Evolutionary conservation across 768 basidiomycete species (phyloP), one percentile per base, ranked within the genome.

Genomic region (Agrocybe praecox): DNA sequence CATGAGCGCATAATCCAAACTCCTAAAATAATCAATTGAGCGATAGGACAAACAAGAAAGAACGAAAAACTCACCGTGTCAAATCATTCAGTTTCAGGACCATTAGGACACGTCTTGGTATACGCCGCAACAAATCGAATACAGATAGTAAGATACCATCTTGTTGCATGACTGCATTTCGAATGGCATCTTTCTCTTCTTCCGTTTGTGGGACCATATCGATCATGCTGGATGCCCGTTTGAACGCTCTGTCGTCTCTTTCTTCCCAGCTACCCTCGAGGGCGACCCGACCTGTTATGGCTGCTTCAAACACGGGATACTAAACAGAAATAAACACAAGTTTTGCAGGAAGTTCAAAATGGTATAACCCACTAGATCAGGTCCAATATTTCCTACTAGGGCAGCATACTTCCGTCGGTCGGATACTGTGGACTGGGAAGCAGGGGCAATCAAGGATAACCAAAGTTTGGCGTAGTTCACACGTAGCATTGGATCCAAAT

Each of bases 241-340:
- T 72, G 63, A 86, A 81, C n/a, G 72, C 62, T 22, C 66, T 66
- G 17, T 72, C 62, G 18, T 75, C 66, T 3, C 71, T 69, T 10
- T 70, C 73, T 14, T 80, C 77, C 77, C 80, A 82, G 6, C 83
- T 77, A 29, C 86, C 88, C 66, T 87, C 83, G 53, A 96, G 71
- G 1, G 85, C 86, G 17, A 91, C 86, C 42, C 94, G 83, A 5
- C 88, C 89, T n/a, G 96, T 98, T 45, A 98, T 87, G 14, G 96
- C 96, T 19, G 94, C 92, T 71, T 98, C 94, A 59, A 98, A 95
- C 11, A 97, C 82, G 9, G 94, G 92, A 68, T 97, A 98, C 90
- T 96, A 65, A 4, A 17, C 53, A 6, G 5, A 45, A 14, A 15
- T 17, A 19, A 44, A 34, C 19, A 34, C 45, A 55, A 43, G 57